Evolutionary conservation across 345 rosid species (phyloP).

Genomic region (Kandelia obovata): DNA sequence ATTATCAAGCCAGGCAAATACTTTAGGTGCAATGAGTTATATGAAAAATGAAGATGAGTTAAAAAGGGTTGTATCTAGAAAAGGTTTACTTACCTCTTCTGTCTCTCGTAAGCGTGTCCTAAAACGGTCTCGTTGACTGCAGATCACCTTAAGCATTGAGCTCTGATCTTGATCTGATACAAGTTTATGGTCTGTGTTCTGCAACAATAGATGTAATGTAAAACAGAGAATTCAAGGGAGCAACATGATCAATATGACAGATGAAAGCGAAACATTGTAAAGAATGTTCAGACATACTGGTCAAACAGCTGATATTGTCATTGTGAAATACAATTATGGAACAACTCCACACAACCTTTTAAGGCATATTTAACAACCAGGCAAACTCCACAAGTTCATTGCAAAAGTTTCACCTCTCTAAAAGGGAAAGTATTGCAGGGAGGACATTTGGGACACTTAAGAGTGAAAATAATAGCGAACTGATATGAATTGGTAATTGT

Average conservation of each 20-base stretch:
- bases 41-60: conserved; percentile 7
- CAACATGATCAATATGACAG: conserved; percentile 6
- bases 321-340: too few relatives aligned
- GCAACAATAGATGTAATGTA: conserved; percentile 21
- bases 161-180: conserved; percentile 84
- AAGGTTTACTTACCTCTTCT: conserved; percentile 62
- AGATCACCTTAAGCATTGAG: conserved; percentile 97
- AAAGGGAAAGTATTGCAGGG: background rate
- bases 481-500: background rate
- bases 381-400: too few relatives aligned
- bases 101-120: conserved; percentile 79
- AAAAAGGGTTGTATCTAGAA: background rate
- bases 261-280: too few relatives aligned
- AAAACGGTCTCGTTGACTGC: conserved; percentile 92
- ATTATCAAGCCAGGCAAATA: conserved; percentile 5
- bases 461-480: background rate
- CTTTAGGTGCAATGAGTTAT: background rate
- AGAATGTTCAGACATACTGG: too few relatives aligned
- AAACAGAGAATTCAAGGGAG: conserved; percentile 5
- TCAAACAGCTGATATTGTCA: too few relatives aligned
- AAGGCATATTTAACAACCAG: too few relatives aligned
- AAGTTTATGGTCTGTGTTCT: conserved; percentile 69
- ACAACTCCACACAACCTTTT: too few relatives aligned
- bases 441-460: background rate
- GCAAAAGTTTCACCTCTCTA: too few relatives aligned